phyloP scores from a whole-genome alignment of 108 stramenopile genomes.

The Skeletonema marinoi region DNA sequence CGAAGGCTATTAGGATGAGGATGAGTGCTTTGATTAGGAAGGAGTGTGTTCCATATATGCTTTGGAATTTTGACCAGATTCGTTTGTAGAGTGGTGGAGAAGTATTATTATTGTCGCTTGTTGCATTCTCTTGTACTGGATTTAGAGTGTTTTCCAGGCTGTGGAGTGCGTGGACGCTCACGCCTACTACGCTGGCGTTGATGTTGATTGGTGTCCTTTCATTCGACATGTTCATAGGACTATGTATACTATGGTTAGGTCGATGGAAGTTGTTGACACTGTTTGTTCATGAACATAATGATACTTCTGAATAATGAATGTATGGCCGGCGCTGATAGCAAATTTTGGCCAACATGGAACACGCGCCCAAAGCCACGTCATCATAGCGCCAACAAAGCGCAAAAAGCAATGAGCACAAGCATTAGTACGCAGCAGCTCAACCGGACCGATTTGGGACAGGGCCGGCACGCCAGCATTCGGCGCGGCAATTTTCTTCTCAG shows the following conservation, averaged over 20 bases:
- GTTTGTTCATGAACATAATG: too few species aligned
- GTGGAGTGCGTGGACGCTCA: conserved; percentile 7
- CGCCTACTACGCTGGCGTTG: not conserved
- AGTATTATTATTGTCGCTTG: not conserved
- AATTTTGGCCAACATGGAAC: too few species aligned
- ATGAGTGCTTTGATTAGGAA: conserved; percentile 65
- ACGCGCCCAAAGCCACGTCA: too few species aligned
- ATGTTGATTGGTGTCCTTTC: not conserved
- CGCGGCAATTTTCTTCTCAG: too few species aligned
- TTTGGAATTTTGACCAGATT: conserved; percentile 5
- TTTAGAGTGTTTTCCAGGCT: not conserved
- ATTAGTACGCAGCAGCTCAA: too few species aligned
- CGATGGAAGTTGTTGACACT: conserved; percentile 1
- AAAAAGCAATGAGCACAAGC: too few species aligned
- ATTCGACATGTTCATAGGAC: not conserved
- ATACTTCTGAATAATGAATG: too few species aligned
- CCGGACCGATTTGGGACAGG: too few species aligned
- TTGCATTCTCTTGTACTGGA: not conserved
- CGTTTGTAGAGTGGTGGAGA: conserved; percentile 6
- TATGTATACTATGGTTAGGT: not conserved
- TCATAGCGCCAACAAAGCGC: too few species aligned
- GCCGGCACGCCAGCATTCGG: too few species aligned
- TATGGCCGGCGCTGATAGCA: too few species aligned
- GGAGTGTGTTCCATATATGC: conserved; percentile 45
- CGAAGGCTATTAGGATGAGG: conserved; percentile 71